Base-by-base conservation (phyloP, 495 filamentous ascomycete species). In the Neurospora sp. region DNA sequence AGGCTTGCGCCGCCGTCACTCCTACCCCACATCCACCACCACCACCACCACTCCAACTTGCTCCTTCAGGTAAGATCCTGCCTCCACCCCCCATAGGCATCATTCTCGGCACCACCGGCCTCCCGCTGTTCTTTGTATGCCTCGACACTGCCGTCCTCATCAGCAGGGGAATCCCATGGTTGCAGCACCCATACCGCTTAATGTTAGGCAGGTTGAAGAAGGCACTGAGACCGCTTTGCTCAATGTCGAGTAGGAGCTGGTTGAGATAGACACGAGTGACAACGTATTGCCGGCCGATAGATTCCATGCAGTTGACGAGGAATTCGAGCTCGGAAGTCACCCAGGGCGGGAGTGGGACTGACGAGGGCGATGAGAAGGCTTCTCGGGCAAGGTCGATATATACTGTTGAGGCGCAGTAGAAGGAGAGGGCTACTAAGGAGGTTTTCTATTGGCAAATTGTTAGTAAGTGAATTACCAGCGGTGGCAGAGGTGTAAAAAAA, bases 351-450 rank as follows among this genome's bases (percentile, higher is more conserved):
- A 69, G 77, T 72, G 20, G 78, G 77, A 37, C 76, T 79, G 11
- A 79, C 77, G 40, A 77, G 74, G 31, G 79, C 75, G 5, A 84
- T 73, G 68, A 79, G 83, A 37, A 82, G 53, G 27, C 27, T 18
- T 79, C 79, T 37, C 76, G 79, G 10, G 80, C 76, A 37, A 77
- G 76, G n/a, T 79, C 77, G 3, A 84, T 72, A 59, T 81, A 84
- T 37, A 82, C 83, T 1, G 81, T 77, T 5, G 82, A 79, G 14
- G 84, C 83, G 38, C 80, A 84, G 70, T 84, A 86, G 8, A 86
- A 48, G 0, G 84, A 82, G 0, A 85, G 72, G 0, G 83, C 79
- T 11, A 81, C 76, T 1, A 86, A 69, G 8, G 83, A 82, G 41
- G 76, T 82, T 73, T 74, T 82, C 81, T 84, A 44, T 71, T 27